Base-by-base conservation (phyloP, 1,284 basidiomycete genomes). In the Testicularia cyperi region DNA sequence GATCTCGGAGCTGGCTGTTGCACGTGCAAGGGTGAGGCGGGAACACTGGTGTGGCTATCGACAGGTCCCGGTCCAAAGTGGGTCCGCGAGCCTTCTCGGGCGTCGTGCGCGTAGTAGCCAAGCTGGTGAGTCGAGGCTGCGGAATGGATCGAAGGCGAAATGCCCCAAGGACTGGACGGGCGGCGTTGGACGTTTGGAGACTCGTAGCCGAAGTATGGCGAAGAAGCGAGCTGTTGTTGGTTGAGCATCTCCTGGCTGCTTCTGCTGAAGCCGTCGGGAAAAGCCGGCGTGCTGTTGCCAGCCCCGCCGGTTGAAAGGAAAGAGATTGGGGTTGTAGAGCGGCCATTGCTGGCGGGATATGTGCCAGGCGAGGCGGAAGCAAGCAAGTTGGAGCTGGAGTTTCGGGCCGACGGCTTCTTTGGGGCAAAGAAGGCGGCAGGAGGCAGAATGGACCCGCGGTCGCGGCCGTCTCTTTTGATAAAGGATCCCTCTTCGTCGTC, bases 361-460 rank as follows among this genome's bases (percentile, higher is more conserved):
- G n/a, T n/a, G n/a, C n/a, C n/a, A n/a, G 42, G 25, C 5, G 36
- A 42, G 4, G 29, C 19, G 6, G 42, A 18, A 2, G 55, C 26
- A 4, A 61, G 32, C 4, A 61, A 22, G 15, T 53, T 42, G 33
- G 45, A 33, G 13, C 37, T 23, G 28, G 49, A 62, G 22, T 39
- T 48, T 16, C 55, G 33, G 6, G 51, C 43, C n/a, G 43, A 29
- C 3, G 57, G 48, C 23, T 52, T 67, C 37, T 61, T 61, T 10
- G 66, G 66, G 2, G 53, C 48, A 52, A 69, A 65, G 37, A 69
- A 69, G 13, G 36, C 66, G 8, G 66, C 64, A 6, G 66, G 60
- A 2, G 66, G 66, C 32, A 69, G 26, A 24, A 69, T 69, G 16
- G 66, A 55, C 6, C 49, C 43, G 4, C 40, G 36, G 13, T 65